Percentiles rank a stretch among this genome's conserved stretches.
Evolutionary conservation across 2,329 filamentous ascomycete species (phyloP).

Genomic region (Alternaria solani): DNA sequence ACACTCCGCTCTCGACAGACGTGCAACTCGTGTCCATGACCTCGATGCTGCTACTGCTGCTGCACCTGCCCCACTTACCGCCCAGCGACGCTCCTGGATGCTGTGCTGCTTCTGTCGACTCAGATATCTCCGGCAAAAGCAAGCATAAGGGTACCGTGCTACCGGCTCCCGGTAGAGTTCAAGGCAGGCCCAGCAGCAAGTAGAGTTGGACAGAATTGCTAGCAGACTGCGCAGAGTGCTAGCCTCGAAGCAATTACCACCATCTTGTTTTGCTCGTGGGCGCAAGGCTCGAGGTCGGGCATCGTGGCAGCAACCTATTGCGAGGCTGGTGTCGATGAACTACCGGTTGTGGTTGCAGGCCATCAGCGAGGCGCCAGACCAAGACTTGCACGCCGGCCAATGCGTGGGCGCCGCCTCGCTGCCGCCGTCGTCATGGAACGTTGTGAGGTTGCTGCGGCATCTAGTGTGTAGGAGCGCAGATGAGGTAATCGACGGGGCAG

Average conservation of each 20-base stretch:
- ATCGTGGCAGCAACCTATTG: conserved; percentile 16
- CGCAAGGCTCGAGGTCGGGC: conserved; percentile 14
- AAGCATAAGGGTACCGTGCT: conserved; percentile 39
- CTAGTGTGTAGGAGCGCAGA: conserved; percentile 33
- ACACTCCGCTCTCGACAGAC: conserved; percentile 27
- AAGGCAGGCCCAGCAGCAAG: neutral
- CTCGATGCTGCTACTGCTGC: conserved; percentile 29
- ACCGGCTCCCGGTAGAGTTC: conserved; percentile 35
- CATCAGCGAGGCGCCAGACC: conserved; percentile 24
- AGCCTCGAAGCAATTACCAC: conserved; percentile 16
- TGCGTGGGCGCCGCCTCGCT: conserved; percentile 25
- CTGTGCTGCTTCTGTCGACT: conserved; percentile 28
- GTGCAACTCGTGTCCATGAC: conserved; percentile 15
- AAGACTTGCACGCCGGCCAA: conserved; percentile 31
- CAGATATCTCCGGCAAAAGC: conserved; percentile 29
- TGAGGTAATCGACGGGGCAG: conserved; percentile 32
- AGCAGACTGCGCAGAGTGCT: conserved; percentile 20
- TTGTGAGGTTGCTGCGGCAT: conserved; percentile 43
- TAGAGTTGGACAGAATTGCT: neutral
- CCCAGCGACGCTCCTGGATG: neutral
- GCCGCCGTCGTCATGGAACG: conserved; percentile 36
- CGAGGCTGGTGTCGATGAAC: conserved; percentile 24
- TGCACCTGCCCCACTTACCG: conserved; percentile 26
- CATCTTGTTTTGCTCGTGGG: conserved; percentile 15
- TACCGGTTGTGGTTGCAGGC: conserved; percentile 12